Conservation (phyloP, 169 alveolate genomes). For the Plasmodium gaboni region DNA sequence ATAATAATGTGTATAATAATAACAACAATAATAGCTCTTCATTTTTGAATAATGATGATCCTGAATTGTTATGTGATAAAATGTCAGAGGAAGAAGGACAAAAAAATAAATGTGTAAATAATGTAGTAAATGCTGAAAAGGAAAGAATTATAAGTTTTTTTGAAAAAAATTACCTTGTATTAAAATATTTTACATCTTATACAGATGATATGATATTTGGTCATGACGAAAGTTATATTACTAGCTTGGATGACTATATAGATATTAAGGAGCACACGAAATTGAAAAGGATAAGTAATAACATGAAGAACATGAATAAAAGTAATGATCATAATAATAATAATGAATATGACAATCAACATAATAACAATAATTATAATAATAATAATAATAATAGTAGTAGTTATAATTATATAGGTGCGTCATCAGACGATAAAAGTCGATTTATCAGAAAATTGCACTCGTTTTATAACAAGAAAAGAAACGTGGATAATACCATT, state of each 20-base stretch:
- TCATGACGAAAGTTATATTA: conserved; percentile 10
- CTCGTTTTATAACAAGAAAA: conserved; percentile 16
- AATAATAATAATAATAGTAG: neutral
- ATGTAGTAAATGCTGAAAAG: conserved; percentile 26
- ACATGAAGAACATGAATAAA: neutral
- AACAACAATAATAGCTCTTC: too few species aligned
- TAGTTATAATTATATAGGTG: neutral
- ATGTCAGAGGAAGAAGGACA: neutral
- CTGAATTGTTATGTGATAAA: neutral
- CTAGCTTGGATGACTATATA: neutral
- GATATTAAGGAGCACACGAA: conserved; percentile 32
- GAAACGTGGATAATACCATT: conserved; percentile 21
- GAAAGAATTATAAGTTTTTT: conserved; percentile 46
- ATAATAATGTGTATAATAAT: neutral
- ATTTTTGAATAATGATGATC: too few species aligned
- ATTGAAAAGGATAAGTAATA: conserved; percentile 14
- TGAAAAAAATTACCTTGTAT: conserved; percentile 36
- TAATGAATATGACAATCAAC: neutral
- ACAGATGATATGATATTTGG: conserved; percentile 11
- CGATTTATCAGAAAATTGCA: conserved; percentile 36
- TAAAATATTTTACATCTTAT: conserved; percentile 57
- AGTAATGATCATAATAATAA: neutral
- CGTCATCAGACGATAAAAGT: conserved; percentile 1
- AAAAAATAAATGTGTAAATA: neutral
- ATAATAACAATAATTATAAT: neutral